Conservation (phyloP, 2,329 filamentous ascomycete species). For the Gaeumannomyces tritici region DNA sequence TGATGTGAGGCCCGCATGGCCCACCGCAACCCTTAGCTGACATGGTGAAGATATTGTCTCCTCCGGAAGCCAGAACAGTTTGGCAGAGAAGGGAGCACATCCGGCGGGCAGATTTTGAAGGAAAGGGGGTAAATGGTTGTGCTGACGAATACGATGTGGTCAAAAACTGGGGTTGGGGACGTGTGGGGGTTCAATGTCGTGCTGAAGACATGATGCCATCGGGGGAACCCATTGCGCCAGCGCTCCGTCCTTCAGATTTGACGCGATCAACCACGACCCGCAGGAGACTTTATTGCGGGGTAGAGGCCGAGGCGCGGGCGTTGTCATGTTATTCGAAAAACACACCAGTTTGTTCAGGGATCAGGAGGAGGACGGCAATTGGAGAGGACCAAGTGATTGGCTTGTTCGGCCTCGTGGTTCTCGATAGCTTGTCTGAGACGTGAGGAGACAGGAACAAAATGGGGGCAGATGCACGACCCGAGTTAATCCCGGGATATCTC, state of each 20-base stretch:
- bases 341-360: not conserved
- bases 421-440: too few species aligned
- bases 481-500: not conserved
- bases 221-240: not conserved
- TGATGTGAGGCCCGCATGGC: not conserved
- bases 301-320: not conserved
- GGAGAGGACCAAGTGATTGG: not conserved
- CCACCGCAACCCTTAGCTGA: not conserved
- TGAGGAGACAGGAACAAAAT: not conserved
- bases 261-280: not conserved
- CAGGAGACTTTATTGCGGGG: not conserved
- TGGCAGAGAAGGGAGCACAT: too few species aligned
- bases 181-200: not conserved
- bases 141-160: not conserved
- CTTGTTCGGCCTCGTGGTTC: not conserved
- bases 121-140: too few species aligned
- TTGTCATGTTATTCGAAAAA: not conserved
- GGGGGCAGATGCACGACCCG: too few species aligned
- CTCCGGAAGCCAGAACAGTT: not conserved
- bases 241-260: not conserved
- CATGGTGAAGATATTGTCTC: not conserved
- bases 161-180: not conserved
- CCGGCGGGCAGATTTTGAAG: too few species aligned
- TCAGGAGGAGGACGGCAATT: not conserved
- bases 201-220: constrained; percentile 2